A percentile compares a stretch with the other conserved stretches of the same genome.
These are phyloP conservation scores for Gossypium trilobum DNA, from an alignment of 441 rosid genomes.

Conservation along the genomic window DNA sequence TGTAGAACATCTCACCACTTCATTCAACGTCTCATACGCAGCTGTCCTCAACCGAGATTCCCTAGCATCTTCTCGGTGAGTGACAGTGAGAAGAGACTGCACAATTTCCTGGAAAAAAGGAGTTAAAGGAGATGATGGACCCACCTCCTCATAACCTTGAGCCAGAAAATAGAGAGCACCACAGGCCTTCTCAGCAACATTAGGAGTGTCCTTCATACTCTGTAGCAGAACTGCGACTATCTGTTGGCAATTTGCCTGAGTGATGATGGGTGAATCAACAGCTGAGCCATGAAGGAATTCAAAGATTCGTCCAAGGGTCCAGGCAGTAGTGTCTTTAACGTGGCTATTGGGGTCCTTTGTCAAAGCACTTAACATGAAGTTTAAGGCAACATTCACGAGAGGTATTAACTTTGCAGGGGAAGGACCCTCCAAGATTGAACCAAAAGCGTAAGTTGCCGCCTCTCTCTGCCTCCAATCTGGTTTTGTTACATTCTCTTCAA, in stretches of 20 bases:
- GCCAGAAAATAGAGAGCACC: constrained; percentile 46
- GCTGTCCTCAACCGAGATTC: constrained; percentile 59
- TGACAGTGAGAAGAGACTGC: constrained; percentile 48
- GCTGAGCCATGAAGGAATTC: constrained; percentile 63
- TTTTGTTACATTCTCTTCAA: constrained; percentile 59
- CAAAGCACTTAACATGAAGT: constrained; percentile 51
- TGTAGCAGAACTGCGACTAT: constrained; percentile 58
- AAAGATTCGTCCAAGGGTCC: constrained; percentile 68
- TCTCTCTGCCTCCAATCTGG: constrained; percentile 70
- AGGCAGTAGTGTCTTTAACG: constrained; percentile 44
- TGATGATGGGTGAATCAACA: constrained; percentile 45
- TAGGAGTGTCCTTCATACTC: constrained; percentile 56
- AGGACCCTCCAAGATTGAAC: constrained; percentile 74
- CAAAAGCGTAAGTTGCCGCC: constrained; percentile 53
- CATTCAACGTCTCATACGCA: constrained; percentile 61
- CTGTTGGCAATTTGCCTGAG: constrained; percentile 56
- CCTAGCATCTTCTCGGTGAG: constrained; percentile 61
- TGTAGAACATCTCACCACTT: constrained; percentile 66
- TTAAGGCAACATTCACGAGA: constrained; percentile 50
- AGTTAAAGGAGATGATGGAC: constrained; percentile 38
- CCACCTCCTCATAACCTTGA: constrained; percentile 56
- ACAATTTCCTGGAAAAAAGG: constrained; percentile 61
- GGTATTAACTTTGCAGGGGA: constrained; percentile 46
- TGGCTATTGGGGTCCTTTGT: constrained; percentile 41
- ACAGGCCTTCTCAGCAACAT: constrained; percentile 47